These are phyloP conservation scores for Penicillium mononematosum DNA, from an alignment of 495 filamentous ascomycete species.

Conservation along the genomic window DNA sequence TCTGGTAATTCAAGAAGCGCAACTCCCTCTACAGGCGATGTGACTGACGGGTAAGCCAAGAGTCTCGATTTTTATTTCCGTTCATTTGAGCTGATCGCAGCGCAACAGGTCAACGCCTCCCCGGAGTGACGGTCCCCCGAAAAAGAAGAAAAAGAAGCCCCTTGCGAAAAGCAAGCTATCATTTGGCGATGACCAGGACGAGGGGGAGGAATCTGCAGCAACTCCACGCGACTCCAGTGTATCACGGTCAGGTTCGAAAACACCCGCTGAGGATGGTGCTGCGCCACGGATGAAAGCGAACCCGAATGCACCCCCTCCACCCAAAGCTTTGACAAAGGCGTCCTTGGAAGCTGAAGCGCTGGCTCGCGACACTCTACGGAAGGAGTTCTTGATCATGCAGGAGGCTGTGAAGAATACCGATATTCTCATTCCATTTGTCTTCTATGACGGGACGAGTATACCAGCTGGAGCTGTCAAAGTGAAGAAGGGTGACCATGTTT, in stretches of 20 bases:
- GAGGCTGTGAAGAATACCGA: slow-evolving; percentile 86
- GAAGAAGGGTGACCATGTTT: slow-evolving; percentile 89
- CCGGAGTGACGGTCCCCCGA: slow-evolving; percentile 45
- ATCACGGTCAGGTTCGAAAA: slow-evolving; percentile 40
- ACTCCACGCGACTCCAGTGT: slow-evolving; percentile 37
- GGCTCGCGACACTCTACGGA: slow-evolving; percentile 76
- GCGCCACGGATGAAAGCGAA: slow-evolving; percentile 63
- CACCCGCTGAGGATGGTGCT: slow-evolving; percentile 39
- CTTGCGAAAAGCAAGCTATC: slow-evolving; percentile 66
- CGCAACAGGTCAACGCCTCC: slow-evolving; percentile 43
- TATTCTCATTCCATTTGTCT: slow-evolving; percentile 91
- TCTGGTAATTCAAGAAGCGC: slow-evolving; percentile 49
- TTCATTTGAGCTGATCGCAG: slow-evolving; percentile 36
- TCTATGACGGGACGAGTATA: slow-evolving; percentile 98
- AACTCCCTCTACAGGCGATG: slow-evolving; percentile 54
- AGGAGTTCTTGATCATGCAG: slow-evolving; percentile 81
- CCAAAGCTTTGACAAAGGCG: slow-evolving; percentile 83
- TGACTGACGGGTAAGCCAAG: slow-evolving; percentile 53
- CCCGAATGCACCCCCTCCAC: slow-evolving; percentile 61
- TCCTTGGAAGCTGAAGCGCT: slow-evolving; percentile 77
- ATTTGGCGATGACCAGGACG: slow-evolving; percentile 60
- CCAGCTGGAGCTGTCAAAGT: slow-evolving; percentile 76
- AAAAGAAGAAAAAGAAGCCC: slow-evolving; percentile 68
- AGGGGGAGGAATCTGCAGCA: slow-evolving; percentile 35
- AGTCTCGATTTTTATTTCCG: slow-evolving; percentile 9